Evolutionary conservation across 1,139 yeast genomes (phyloP).

Genomic region (Suhomyces bolitotheri): DNA sequence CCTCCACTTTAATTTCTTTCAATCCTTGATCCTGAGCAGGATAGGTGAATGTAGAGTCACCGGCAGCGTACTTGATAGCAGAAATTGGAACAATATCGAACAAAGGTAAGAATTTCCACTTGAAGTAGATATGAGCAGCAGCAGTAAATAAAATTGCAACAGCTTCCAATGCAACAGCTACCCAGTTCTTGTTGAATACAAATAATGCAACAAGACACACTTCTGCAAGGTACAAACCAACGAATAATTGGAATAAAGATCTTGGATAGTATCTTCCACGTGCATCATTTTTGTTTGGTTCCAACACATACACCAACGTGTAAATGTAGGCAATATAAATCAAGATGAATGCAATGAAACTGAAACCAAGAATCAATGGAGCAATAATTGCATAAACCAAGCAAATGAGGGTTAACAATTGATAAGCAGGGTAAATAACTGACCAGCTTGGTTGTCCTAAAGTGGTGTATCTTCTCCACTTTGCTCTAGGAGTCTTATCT

Average conservation of each 20-base stretch:
- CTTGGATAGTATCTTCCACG: conserved; percentile 69
- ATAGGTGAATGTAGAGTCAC: conserved; percentile 47
- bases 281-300: conserved; percentile 53
- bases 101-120: conserved; percentile 58
- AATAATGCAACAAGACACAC: conserved; percentile 65
- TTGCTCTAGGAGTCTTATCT: conserved; percentile 45
- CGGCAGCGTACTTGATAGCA: conserved; percentile 61
- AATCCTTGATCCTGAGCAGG: conserved; percentile 65
- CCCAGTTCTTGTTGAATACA: conserved; percentile 73
- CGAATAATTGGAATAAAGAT: conserved; percentile 65
- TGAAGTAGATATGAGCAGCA: conserved; percentile 55
- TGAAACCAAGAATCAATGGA: conserved; percentile 50
- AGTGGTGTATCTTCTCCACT: conserved; percentile 45
- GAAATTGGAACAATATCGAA: conserved; percentile 74
- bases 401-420: conserved; percentile 41
- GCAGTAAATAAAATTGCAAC: conserved; percentile 53
- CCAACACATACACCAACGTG: conserved; percentile 55
- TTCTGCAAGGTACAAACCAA: conserved; percentile 66
- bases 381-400: conserved; percentile 45
- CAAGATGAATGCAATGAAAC: conserved; percentile 45
- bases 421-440: conserved; percentile 41
- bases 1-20: conserved; percentile 55
- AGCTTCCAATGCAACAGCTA: conserved; percentile 64
- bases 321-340: conserved; percentile 63
- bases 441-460: conserved; percentile 48